Evolutionary conservation across 176 grass and related monocot genomes (phyloP).

Genomic region (Eragrostis nindensis): DNA sequence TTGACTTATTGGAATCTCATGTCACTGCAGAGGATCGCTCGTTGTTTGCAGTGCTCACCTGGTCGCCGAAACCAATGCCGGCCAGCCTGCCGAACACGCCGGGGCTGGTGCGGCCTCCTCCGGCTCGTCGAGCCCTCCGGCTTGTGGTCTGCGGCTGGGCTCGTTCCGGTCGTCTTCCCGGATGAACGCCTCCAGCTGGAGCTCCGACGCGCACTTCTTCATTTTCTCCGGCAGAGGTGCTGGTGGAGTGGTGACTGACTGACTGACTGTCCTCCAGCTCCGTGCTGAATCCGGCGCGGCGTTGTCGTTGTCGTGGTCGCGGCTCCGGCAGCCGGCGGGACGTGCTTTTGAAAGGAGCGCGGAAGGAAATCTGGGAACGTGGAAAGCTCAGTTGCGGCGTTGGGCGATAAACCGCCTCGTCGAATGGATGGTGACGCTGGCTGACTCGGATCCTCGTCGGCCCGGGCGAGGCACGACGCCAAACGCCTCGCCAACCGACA

Average conservation of each 20-base stretch:
- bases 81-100: background rate
- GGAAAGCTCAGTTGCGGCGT: constrained; percentile 37
- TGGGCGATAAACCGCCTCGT: constrained; percentile 21
- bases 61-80: constrained; percentile 21
- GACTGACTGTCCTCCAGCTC: background rate
- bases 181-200: constrained; percentile 68
- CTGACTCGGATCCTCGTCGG: constrained; percentile 66
- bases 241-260: background rate
- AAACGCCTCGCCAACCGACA: background rate
- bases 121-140: background rate
- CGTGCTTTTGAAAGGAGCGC: constrained; percentile 28
- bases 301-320: background rate
- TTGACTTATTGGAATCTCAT: background rate
- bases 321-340: background rate
- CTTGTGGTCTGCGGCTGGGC: background rate
- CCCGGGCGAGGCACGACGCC: background rate
- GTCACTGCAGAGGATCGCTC: background rate
- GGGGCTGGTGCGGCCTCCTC: background rate
- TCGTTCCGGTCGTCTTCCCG: constrained; percentile 9
- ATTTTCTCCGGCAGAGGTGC: constrained; percentile 26
- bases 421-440: constrained; percentile 40
- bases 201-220: constrained; percentile 81
- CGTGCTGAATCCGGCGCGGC: constrained; percentile 2
- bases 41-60: constrained; percentile 29
- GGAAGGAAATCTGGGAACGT: constrained; percentile 10